A percentile compares a stretch with the other conserved stretches of the same genome.
Conservation (phyloP, 306 rosid species). For the Lotus japonicus region DNA sequence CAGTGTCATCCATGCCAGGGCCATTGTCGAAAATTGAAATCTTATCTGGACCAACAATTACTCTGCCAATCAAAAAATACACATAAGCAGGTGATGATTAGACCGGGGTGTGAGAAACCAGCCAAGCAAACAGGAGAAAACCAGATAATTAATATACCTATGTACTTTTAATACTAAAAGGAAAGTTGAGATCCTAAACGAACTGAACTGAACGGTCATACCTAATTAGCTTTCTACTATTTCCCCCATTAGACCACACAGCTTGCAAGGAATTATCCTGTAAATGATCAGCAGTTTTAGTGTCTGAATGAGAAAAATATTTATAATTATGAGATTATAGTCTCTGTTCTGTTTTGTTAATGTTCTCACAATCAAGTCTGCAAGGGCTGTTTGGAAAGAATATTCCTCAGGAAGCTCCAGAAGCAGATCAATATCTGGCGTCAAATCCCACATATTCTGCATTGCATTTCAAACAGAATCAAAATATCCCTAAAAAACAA, state of each 20-base stretch:
- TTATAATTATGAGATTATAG: background rate
- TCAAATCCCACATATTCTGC: slow-evolving; percentile 70
- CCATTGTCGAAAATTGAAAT: slow-evolving; percentile 61
- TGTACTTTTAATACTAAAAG: background rate
- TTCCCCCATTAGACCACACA: slow-evolving; percentile 40
- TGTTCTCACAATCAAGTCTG: slow-evolving; percentile 57
- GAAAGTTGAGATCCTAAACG: background rate
- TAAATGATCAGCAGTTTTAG: slow-evolving; percentile 7
- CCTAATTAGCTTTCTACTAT: slow-evolving; percentile 35
- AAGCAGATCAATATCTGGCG: slow-evolving; percentile 48
- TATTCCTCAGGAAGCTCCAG: slow-evolving; percentile 55
- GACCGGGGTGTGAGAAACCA: background rate
- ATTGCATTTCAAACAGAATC: slow-evolving; percentile 7
- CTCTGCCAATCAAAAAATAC: slow-evolving; percentile 35
- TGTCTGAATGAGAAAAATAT: background rate
- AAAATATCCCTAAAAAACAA: background rate
- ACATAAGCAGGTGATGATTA: background rate
- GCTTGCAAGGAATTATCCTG: slow-evolving; percentile 78
- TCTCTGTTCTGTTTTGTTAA: background rate
- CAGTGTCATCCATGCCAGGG: slow-evolving; percentile 63
- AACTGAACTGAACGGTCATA: background rate
- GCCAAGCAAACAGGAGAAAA: background rate
- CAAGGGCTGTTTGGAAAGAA: slow-evolving; percentile 52
- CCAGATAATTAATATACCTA: background rate
- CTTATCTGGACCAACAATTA: slow-evolving; percentile 15